These are phyloP conservation scores for Dryas alaskensis DNA, from an alignment of 306 rosid genomes.

Conservation along the genomic window DNA sequence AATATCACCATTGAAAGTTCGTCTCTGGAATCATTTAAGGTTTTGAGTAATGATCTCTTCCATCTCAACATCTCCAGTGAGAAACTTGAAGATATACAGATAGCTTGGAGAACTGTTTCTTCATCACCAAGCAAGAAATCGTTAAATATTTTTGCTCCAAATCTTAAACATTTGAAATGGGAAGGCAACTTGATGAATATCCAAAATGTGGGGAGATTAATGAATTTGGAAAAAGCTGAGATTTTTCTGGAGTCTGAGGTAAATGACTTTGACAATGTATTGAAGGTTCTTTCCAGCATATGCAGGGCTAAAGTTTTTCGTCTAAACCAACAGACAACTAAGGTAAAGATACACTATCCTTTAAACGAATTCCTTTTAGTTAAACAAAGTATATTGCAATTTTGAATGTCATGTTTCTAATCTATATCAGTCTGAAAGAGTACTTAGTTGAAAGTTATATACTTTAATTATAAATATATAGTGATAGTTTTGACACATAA, in stretches of 20 bases:
- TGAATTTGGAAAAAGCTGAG: not conserved
- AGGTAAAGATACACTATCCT: not conserved
- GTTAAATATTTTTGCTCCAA: not conserved
- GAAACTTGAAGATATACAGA: not conserved
- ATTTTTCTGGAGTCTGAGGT: not conserved
- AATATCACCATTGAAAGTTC: constrained; percentile 3
- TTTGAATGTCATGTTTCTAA: not conserved
- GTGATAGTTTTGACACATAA: not conserved
- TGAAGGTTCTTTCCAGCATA: not conserved
- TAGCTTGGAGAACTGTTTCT: not conserved
- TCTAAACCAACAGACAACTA: not conserved
- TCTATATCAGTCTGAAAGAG: not conserved
- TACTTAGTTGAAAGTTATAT: not conserved
- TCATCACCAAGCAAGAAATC: not conserved
- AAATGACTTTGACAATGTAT: not conserved
- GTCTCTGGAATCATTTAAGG: not conserved
- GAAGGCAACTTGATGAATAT: not conserved
- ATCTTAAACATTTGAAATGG: not conserved
- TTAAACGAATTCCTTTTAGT: not conserved
- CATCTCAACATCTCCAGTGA: constrained; percentile 2
- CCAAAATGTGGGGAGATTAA: not conserved
- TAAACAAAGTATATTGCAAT: not conserved
- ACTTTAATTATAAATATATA: not conserved
- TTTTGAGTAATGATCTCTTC: not conserved
- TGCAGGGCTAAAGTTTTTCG: not conserved